A percentile compares a stretch with the other conserved stretches of the same genome.
Conservation (phyloP, 257 asterid species). For the Parsonsia alboflavescens region DNA sequence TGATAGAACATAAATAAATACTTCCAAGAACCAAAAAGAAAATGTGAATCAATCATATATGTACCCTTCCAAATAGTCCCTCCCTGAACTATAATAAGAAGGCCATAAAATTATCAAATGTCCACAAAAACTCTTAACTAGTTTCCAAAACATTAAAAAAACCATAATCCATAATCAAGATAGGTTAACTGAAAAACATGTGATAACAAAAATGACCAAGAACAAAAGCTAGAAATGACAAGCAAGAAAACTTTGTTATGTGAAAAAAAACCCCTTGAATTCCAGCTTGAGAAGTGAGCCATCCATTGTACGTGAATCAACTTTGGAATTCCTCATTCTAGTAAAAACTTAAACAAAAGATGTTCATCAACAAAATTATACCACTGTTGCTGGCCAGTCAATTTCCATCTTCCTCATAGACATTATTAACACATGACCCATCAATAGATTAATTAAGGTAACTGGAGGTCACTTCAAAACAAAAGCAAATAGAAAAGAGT, state of each 20-base stretch:
- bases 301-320: background rate
- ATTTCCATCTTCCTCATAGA: background rate
- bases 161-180: background rate
- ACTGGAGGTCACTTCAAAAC: background rate
- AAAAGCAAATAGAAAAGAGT: background rate
- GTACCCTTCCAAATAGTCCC: slow-evolving; percentile 1
- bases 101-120: background rate
- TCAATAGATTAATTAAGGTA: background rate
- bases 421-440: background rate
- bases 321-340: background rate
- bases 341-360: background rate
- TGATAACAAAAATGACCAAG: background rate
- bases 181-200: background rate
- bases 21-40: background rate
- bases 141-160: slow-evolving; percentile 7
- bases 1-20: slow-evolving; percentile 12
- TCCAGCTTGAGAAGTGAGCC: slow-evolving; percentile 3
- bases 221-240: background rate
- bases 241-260: background rate
- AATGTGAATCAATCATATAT: background rate
- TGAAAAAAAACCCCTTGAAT: background rate
- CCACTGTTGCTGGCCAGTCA: background rate
- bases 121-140: background rate
- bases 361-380: slow-evolving; percentile 2
- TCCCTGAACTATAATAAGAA: background rate